Evolutionary conservation across 2,329 filamentous ascomycete species (phyloP).

Genomic region (Talaromyces pinophilus): DNA sequence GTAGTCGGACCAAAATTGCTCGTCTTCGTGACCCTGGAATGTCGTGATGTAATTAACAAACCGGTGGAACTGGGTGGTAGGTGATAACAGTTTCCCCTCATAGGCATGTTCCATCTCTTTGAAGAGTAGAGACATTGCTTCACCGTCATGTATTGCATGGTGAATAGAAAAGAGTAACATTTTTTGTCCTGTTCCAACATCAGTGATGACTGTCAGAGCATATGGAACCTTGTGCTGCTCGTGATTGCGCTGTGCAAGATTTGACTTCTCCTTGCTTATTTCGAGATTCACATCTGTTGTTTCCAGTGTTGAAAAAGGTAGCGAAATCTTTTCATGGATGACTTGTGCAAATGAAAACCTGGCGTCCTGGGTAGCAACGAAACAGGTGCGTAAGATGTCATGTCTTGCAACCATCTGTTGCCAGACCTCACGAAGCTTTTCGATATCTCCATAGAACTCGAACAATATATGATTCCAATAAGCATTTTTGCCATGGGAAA

Average conservation of each 20-base stretch:
- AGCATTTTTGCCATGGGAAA: slow-evolving; percentile 47
- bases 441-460: slow-evolving; percentile 54
- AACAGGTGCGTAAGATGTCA: slow-evolving; percentile 75
- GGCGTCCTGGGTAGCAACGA: slow-evolving; percentile 64
- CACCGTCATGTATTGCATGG: slow-evolving; percentile 84
- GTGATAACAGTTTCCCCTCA: slow-evolving; percentile 48
- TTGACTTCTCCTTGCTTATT: slow-evolving; percentile 48
- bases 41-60: slow-evolving; percentile 66
- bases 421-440: slow-evolving; percentile 63
- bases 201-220: slow-evolving; percentile 30
- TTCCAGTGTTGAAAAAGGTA: slow-evolving; percentile 51
- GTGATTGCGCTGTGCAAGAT: slow-evolving; percentile 26
- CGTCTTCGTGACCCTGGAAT: slow-evolving; percentile 38
- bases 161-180: slow-evolving; percentile 60
- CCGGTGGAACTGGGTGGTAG: slow-evolving; percentile 57
- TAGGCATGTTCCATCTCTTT: slow-evolving; percentile 68
- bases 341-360: slow-evolving; percentile 71
- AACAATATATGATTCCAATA: slow-evolving; percentile 76
- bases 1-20: slow-evolving; percentile 65
- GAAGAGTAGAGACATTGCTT: slow-evolving; percentile 70
- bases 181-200: slow-evolving; percentile 14
- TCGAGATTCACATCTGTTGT: slow-evolving; percentile 44
- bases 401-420: slow-evolving; percentile 63
- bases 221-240: slow-evolving; percentile 35
- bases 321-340: slow-evolving; percentile 55